These are phyloP conservation scores for Cucurbita moschata DNA, from an alignment of 306 rosid genomes.

Conservation along the genomic window DNA sequence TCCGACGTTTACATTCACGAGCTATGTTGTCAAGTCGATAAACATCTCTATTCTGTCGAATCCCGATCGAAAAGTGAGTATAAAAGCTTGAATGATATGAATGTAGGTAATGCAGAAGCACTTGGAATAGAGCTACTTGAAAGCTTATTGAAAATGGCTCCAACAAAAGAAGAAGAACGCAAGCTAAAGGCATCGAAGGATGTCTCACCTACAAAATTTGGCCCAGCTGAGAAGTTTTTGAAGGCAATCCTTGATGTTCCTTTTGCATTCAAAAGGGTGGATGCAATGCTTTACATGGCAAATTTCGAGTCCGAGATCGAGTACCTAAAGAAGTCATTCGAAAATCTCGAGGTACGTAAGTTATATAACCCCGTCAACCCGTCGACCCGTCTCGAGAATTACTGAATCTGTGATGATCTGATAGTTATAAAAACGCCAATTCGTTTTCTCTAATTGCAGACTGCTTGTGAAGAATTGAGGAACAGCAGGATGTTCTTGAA, in stretches of 20 bases:
- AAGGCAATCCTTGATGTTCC: conserved; percentile 89
- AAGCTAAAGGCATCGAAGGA: conserved; percentile 70
- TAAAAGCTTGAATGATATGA: background rate
- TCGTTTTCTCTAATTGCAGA: conserved; percentile 20
- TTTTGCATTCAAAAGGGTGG: conserved; percentile 82
- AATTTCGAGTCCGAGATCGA: conserved; percentile 87
- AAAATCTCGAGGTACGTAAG: conserved; percentile 59
- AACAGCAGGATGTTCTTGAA: conserved; percentile 88
- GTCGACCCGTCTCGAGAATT: background rate
- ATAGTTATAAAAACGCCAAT: background rate
- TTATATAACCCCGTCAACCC: background rate
- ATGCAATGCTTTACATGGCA: conserved; percentile 81
- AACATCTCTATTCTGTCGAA: background rate
- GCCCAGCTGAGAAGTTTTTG: conserved; percentile 83
- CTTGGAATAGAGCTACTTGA: conserved; percentile 85
- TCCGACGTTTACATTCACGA: background rate
- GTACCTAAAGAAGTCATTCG: conserved; percentile 65
- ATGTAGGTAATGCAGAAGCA: conserved; percentile 67
- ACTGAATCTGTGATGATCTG: background rate
- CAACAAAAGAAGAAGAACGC: conserved; percentile 89
- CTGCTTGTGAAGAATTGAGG: conserved; percentile 82
- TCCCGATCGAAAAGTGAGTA: background rate
- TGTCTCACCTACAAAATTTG: conserved; percentile 69
- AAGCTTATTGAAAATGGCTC: conserved; percentile 92
- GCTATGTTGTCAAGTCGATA: background rate